Base-by-base conservation (phyloP, 2,329 filamentous ascomycete species). In the Colletotrichum godetiae region DNA sequence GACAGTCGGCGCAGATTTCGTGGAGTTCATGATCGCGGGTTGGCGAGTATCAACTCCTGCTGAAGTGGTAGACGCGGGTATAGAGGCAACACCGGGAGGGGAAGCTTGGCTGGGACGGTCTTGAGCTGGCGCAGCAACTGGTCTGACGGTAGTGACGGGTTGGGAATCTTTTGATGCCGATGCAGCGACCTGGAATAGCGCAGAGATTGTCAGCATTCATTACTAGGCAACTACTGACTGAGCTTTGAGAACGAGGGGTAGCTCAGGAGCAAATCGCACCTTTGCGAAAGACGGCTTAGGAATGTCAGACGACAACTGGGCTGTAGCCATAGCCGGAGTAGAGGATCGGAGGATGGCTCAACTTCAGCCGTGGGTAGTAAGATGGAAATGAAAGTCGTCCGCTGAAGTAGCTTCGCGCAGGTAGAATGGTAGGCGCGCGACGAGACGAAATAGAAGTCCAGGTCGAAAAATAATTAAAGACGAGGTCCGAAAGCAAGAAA, bases 271-370 rank as follows among this genome's bases (percentile, higher is more conserved):
- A n/a, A 35, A 33, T 11, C 86, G 72, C 85, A 94, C 93, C 89
- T 94, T 95, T 83, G 93, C 93, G 86, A 95, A 95, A 56, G 93
- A 94, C 77, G 92, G 88, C 82, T 90, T 91, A 66, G 84, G 84
- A 68, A 84, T 76, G 76, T 88, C 87, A 75, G 86, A 79, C 77
- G 85, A 81, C 77, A 86, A 82, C 78, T 85, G 84, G 68, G 85
- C 80, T 59, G 86, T 83, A 74, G 87, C 84, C 87, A 89, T 89
- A 76, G 75, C 78, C 60, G 31, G 24, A 62, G 27, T 24, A 12
- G 55, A 61, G 49, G 42, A 46, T 31, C 19, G 53, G 35, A 35
- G 33, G 42, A 42, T 27, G 46, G 59, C 66, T 59, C 42, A 46
- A 22, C 11, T 58, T 61, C 46, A 27, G 57, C 46, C 58, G 62